Conservation (phyloP, 2,329 filamentous ascomycete species). For the Keithomyces neogunnii region DNA sequence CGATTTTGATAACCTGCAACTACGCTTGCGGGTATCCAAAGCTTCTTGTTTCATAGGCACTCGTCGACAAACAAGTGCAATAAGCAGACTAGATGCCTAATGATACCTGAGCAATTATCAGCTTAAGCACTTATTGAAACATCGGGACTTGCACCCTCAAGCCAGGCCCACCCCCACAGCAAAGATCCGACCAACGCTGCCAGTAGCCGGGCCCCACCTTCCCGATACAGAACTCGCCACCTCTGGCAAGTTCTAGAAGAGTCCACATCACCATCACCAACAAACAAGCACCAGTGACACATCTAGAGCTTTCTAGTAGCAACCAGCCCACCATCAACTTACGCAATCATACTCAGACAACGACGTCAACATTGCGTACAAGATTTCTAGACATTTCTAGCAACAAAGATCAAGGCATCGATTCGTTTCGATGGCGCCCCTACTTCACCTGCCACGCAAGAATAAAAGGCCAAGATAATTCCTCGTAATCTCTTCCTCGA, state of each 20-base stretch:
- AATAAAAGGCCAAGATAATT: background rate
- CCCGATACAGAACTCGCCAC: background rate
- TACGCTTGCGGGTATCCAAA: too few relatives aligned
- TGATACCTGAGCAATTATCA: too few relatives aligned
- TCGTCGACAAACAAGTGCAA: too few relatives aligned
- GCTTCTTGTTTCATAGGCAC: too few relatives aligned
- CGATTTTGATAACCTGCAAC: too few relatives aligned
- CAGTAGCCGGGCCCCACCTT: background rate
- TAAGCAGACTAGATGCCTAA: too few relatives aligned
- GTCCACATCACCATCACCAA: background rate
- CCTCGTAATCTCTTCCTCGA: background rate
- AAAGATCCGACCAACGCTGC: too few relatives aligned
- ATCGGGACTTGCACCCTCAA: too few relatives aligned
- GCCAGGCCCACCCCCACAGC: too few relatives aligned
- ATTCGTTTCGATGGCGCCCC: background rate
- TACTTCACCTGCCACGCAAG: background rate
- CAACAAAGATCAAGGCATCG: background rate
- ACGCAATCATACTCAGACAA: background rate
- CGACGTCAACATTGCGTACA: background rate
- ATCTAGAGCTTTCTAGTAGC: background rate
- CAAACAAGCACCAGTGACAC: background rate
- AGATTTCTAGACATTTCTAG: background rate
- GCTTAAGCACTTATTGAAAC: too few relatives aligned
- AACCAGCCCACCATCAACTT: background rate
- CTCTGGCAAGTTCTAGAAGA: background rate